Evolutionary conservation across 805 yeast genomes (phyloP), one percentile per base, ranked within the genome.

Genomic region (Wickerhamomyces hampshirensis): DNA sequence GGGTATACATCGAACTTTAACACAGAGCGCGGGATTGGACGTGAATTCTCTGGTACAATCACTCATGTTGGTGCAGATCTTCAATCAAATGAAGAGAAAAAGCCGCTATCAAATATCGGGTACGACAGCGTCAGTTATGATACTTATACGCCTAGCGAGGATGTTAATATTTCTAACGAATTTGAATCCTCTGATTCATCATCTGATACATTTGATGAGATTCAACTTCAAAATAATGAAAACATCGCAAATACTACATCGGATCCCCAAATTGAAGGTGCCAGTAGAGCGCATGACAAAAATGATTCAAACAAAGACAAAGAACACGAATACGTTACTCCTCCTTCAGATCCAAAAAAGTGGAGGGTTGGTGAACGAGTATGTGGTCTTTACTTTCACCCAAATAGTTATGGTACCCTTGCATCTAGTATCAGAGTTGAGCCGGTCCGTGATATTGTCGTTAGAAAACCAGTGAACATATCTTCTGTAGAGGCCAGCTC

Each of bases 31-130:
- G 88, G 89, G 6, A 55, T 80, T 19, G 93, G 93, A 1, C 72
- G 82, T 47, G 89, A 81, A 44, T 84, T 73, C 55, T 62, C 77
- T 17, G 94, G 94, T 16, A 60, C 60, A 5, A 62, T 84, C 19
- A 64, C 66, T 4, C 68, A 69, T 19, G 75, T 78, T 15, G 91
- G 91, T 7, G 51, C 56, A 10, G 60, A 62, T n/a, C 48, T 27
- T 23, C 28, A 30, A 11, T n/a, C n/a, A n/a, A n/a, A n/a, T n/a
- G 39, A 33, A 7, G 24, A 21, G 24, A 21, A 21, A 11, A 21
- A 21, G 24, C 11, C 24, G 7, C 10, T 8, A 11, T 8, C 7
- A 11, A 21, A 11, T 8, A 21, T 21, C 11, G 24, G 10, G 11
- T 11, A 8, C 11, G 24, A 21, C 11, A 21, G 24, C 11, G 11